Evolutionary conservation across 495 filamentous ascomycete species (phyloP).

Genomic region (Penicillium daleae): DNA sequence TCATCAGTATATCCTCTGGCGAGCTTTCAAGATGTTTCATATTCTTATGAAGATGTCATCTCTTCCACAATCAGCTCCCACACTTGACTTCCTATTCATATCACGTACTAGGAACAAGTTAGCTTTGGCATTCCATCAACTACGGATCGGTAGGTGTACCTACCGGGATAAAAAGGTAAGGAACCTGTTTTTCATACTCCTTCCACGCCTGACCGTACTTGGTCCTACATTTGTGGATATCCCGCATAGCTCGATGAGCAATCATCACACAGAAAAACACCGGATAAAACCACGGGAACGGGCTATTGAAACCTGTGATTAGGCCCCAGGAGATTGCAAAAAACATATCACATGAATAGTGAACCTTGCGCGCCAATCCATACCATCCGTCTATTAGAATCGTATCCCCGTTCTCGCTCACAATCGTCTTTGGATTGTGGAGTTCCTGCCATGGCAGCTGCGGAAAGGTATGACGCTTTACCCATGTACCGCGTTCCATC

Average conservation of each 20-base stretch:
- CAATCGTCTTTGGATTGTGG: conserved; percentile 77
- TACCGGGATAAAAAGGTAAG: conserved; percentile 94
- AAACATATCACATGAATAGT: conserved; percentile 86
- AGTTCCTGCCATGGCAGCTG: conserved; percentile 81
- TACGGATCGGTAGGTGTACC: conserved; percentile 65
- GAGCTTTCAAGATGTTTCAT: too few species aligned
- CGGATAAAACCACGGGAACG: conserved; percentile 91
- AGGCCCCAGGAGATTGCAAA: conserved; percentile 70
- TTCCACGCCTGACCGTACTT: conserved; percentile 92
- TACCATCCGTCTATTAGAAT: conserved; percentile 91
- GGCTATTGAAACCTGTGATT: conserved; percentile 60
- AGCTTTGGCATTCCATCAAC: background rate
- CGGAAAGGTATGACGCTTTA: conserved; percentile 81
- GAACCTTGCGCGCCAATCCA: conserved; percentile 83
- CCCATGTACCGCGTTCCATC: conserved; percentile 70
- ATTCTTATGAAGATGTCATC: too few species aligned
- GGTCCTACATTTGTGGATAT: conserved; percentile 76
- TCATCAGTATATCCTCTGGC: too few species aligned
- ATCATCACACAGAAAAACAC: conserved; percentile 91
- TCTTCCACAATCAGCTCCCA: too few species aligned
- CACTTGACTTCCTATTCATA: background rate
- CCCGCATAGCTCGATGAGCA: conserved; percentile 76
- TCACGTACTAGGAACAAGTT: conserved; percentile 2
- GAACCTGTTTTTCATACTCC: conserved; percentile 83
- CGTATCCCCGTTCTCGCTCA: conserved; percentile 70